Evolutionary conservation across 2,329 filamentous ascomycete genomes (phyloP), one percentile per base, ranked within the genome.

Genomic region (Blastomyces emzantsi): DNA sequence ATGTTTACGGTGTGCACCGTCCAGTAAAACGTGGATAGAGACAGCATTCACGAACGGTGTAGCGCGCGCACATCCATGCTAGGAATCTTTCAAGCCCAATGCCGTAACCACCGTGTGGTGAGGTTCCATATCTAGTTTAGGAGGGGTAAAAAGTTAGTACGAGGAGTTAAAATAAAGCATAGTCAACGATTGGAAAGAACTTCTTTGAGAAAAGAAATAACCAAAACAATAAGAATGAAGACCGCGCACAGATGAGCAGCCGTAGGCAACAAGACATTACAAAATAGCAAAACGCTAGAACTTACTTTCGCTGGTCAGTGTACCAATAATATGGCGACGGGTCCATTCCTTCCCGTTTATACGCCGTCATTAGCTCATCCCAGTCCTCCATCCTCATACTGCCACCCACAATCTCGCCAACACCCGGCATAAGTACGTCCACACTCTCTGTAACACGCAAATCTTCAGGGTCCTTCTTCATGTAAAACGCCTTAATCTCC

Each of bases 401-500:
- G 5, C 93, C 94, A 66, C 94, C 93, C 2, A 97, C 92, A 73
- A 97, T 96, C 82, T 97, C 94, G 65, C 94, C 94, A 33, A 99
- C 94, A 69, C 91, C 91, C 13, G 94, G 94, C 92, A 99, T 88
- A 66, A 89, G 74, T 65, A 85, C 84, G 68, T 99, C 94, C 17
- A 97, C 93, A 66, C 87, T 91, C 82, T 99, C 93, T 0, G 94
- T 99, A 36, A 97, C 91, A 33, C 92, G 85, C 39, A 78, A 80
- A 73, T 99, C 94, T 39, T 83, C 78, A 54, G 83, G 81, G 70
- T 93, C 94, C 78, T 89, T 92, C 79, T 92, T 88, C 94, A 99
- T 99, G 84, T 99, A 99, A 77, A 99, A 99, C 1, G 94, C 90
- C 83, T 99, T 99, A 83, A 99, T 96, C 80, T 93, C 91, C 65